phyloP scores from a whole-genome alignment of 495 filamentous ascomycete species.

The Podospora fimiseda region DNA sequence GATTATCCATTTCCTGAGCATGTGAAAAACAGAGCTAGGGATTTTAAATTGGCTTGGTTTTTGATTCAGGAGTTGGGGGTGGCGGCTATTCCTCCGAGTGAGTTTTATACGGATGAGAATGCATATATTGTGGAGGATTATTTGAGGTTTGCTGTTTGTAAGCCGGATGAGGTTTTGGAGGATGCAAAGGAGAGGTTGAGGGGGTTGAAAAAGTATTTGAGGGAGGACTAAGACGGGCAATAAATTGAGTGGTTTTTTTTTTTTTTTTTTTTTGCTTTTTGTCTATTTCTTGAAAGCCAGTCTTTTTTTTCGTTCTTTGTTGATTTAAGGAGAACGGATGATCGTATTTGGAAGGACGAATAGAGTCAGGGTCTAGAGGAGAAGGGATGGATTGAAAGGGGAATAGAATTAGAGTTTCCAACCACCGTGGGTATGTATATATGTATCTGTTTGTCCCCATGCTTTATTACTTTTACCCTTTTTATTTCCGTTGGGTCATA shows the following conservation, averaged over 20 bases:
- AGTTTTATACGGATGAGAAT: constrained; percentile 87
- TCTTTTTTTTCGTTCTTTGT: neutral
- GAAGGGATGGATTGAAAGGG: too few species aligned
- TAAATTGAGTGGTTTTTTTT: neutral
- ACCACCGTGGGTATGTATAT: neutral
- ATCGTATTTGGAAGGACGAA: too few species aligned
- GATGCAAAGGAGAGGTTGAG: constrained; percentile 82
- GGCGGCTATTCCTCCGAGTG: constrained; percentile 90
- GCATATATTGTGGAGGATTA: constrained; percentile 85
- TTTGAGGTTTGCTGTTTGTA: constrained; percentile 92
- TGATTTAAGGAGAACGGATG: neutral
- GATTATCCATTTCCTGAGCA: constrained; percentile 84
- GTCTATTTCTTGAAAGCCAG: neutral
- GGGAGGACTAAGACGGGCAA: too few species aligned
- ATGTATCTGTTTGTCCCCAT: neutral
- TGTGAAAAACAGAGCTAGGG: constrained; percentile 75
- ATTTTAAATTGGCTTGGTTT: constrained; percentile 95
- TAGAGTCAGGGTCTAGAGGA: too few species aligned
- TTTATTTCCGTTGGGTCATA: too few species aligned
- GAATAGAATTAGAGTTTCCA: neutral
- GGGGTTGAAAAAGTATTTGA: constrained; percentile 75
- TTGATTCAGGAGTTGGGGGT: constrained; percentile 93
- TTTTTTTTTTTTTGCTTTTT: neutral
- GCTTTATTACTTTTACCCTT: neutral
- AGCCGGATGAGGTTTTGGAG: constrained; percentile 85